Percentiles rank a stretch among this genome's conserved stretches.
phyloP scores from a whole-genome alignment of 495 filamentous ascomycete genomes.

The Penicillium antarcticum region DNA sequence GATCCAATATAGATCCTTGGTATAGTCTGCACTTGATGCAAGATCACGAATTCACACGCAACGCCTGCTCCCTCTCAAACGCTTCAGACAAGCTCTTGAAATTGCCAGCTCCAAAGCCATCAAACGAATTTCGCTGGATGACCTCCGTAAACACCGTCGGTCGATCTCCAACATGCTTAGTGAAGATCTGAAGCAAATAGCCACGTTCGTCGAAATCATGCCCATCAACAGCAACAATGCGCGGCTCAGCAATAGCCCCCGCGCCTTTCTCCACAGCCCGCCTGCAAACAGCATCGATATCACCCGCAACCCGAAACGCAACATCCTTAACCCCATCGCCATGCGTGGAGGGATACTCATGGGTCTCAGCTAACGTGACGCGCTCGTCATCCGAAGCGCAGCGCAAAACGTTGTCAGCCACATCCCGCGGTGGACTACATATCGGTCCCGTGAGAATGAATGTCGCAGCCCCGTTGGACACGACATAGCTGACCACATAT shows the following conservation, averaged over 20 bases:
- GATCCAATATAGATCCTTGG: too few relatives aligned
- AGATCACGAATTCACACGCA: conserved; percentile 21
- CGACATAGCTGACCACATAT: conserved; percentile 66
- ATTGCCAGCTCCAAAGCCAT: conserved; percentile 82
- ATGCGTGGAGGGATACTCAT: conserved; percentile 65
- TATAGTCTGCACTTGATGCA: too few relatives aligned
- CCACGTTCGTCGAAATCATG: conserved; percentile 77
- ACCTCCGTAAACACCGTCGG: conserved; percentile 87
- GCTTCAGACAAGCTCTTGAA: conserved; percentile 86
- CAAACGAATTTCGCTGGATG: conserved; percentile 75
- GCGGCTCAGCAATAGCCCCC: conserved; percentile 52
- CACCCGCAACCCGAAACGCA: conserved; percentile 69
- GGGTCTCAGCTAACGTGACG: conserved; percentile 56
- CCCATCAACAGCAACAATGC: conserved; percentile 31
- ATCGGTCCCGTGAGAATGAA: conserved; percentile 77
- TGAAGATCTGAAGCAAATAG: conserved; percentile 77
- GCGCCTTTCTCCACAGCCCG: conserved; percentile 64
- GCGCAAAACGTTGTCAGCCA: conserved; percentile 14
- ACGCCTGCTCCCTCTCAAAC: conserved; percentile 76
- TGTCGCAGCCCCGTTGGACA: conserved; percentile 62
- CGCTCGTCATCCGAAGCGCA: conserved; percentile 34
- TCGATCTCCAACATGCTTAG: conserved; percentile 77
- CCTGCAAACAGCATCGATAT: conserved; percentile 63
- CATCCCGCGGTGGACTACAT: conserved; percentile 40
- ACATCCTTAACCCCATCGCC: conserved; percentile 84